phyloP scores from a whole-genome alignment of 306 rosid species.

The Trifolium pratense region DNA sequence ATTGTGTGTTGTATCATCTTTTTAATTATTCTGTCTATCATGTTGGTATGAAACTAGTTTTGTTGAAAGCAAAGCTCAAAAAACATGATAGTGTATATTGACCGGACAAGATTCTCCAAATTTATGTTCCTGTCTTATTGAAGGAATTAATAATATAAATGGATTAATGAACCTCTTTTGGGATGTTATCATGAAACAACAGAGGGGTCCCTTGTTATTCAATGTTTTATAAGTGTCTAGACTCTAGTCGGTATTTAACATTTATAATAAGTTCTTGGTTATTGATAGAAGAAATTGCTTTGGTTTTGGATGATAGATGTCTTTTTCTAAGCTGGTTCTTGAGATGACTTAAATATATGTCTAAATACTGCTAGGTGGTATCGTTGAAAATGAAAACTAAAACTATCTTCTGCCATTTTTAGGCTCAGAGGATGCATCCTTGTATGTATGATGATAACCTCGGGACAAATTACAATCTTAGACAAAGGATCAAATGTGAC shows the following conservation, averaged over 20 bases:
- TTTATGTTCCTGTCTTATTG: neutral
- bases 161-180: constrained; percentile 1
- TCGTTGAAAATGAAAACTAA: constrained; percentile 12
- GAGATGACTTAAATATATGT: constrained; percentile 25
- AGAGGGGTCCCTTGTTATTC: constrained; percentile 14
- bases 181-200: neutral
- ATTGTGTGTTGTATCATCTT: neutral
- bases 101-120: neutral
- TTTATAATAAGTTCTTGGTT: constrained; percentile 21
- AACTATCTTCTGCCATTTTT: constrained; percentile 42
- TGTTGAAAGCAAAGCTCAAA: neutral
- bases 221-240: neutral
- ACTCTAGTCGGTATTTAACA: constrained; percentile 5
- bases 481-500: constrained; percentile 63
- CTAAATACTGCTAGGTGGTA: constrained; percentile 12
- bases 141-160: neutral
- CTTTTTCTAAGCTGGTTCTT: constrained; percentile 10
- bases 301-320: neutral
- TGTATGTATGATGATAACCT: constrained; percentile 68
- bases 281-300: neutral
- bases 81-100: neutral
- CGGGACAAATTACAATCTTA: constrained; percentile 68
- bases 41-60: neutral
- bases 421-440: constrained; percentile 81
- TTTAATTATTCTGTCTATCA: neutral